Evolutionary conservation across 73 alveolate species (phyloP), one percentile per base, ranked within the genome.

Genomic region (Effrenium voratum): DNA sequence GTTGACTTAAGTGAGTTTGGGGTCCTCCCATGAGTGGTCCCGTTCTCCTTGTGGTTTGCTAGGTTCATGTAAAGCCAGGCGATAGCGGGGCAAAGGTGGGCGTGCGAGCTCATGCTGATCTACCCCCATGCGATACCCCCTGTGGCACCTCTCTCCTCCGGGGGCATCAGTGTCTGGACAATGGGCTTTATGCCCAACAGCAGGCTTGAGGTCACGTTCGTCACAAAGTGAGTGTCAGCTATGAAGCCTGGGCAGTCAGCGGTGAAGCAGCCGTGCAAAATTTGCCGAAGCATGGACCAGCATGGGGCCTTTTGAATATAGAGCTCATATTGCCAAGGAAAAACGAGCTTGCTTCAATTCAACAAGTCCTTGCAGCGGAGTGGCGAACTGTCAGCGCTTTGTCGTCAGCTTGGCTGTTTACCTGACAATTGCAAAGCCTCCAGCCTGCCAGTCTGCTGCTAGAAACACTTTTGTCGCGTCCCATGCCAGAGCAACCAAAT

Each of bases 171-270:
- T 1, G 66, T 90, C 19, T 55, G 88, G 30, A 90, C 87, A 19
- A 90, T 90, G 13, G 97, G 97, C 87, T 90, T 90, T 50, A 90
- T 59, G 10, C 97, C 97, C 97, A 90, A n/a, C 55, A 90, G 88
- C 77, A 90, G 43, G 38, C 88, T 68, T 10, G 88, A 66, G 43
- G 97, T 90, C 77, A 90, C 97, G 55, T 90, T 90, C 97, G 68
- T 44, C 59, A 90, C 97, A 45, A 90, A 90, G 47, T 90, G 97
- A 13, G 88, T 68, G 87, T 90, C 97, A 0, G 97, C 97, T 24
- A 90, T 90, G 57, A 90, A 90, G 59, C 97, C 97, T 90, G 49
- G 47, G 19, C 63, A 52, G 26, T 12, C 46, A 34, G 79, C 16
- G 79, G 0, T 24, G n/a, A 57, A 55, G 12, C 72, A 0, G 72